phyloP scores from a whole-genome alignment of 257 asterid species.

The Cynanchum wilfordii region DNA sequence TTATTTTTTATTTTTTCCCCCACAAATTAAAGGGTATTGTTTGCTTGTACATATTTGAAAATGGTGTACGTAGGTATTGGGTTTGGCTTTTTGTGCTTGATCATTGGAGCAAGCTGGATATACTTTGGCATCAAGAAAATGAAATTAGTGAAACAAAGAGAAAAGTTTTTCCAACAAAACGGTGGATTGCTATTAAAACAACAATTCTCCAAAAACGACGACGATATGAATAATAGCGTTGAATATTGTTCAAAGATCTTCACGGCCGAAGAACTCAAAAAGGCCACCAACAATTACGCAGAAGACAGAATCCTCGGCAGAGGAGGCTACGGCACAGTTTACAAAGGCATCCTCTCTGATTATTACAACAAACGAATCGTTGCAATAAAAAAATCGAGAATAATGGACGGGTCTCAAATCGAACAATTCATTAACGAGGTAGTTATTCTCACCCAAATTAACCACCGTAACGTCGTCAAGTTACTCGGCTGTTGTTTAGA shows the following conservation, averaged over 20 bases:
- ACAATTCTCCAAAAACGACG: constrained; percentile 22
- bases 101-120: constrained; percentile 23
- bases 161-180: constrained; percentile 46
- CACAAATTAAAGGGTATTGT: too few species aligned
- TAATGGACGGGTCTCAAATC: constrained; percentile 46
- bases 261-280: constrained; percentile 34
- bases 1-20: too few species aligned
- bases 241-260: constrained; percentile 28
- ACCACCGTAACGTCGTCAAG: constrained; percentile 54
- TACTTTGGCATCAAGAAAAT: constrained; percentile 23
- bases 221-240: neutral
- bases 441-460: constrained; percentile 48
- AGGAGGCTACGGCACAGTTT: constrained; percentile 51
- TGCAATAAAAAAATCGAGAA: constrained; percentile 46
- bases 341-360: constrained; percentile 25
- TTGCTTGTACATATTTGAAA: too few species aligned
- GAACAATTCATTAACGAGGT: constrained; percentile 68
- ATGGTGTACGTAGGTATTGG: constrained; percentile 29
- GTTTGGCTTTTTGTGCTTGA: constrained; percentile 21
- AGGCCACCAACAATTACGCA: constrained; percentile 41
- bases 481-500: constrained; percentile 59
- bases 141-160: constrained; percentile 21
- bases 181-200: constrained; percentile 50
- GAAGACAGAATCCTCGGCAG: constrained; percentile 45
- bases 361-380: constrained; percentile 20